Evolutionary conservation across 2,329 filamentous ascomycete species (phyloP).

Genomic region (Aureobasidium namibiae): DNA sequence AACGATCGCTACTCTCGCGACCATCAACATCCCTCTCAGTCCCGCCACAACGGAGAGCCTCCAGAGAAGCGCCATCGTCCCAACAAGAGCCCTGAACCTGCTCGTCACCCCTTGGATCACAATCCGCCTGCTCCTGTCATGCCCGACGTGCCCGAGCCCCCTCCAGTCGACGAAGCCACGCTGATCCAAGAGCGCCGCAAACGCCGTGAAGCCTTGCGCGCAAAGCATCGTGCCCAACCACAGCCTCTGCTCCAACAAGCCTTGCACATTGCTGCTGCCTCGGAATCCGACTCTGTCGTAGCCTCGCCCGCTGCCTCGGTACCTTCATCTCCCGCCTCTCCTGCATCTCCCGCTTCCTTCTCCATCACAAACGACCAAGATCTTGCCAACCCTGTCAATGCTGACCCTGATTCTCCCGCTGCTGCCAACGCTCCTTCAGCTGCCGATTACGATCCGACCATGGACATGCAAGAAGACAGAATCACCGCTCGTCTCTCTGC

Average conservation of each 20-base stretch:
- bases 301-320: slow-evolving; percentile 45
- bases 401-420: slow-evolving; percentile 25
- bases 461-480: slow-evolving; percentile 80
- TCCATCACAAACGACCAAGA: slow-evolving; percentile 33
- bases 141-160: slow-evolving; percentile 39
- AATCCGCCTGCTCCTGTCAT: slow-evolving; percentile 31
- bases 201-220: slow-evolving; percentile 74
- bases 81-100: slow-evolving; percentile 15
- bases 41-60: background rate
- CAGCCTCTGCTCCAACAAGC: slow-evolving; percentile 15
- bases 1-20: slow-evolving; percentile 33
- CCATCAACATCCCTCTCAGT: background rate
- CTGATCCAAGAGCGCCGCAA: slow-evolving; percentile 79
- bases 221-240: slow-evolving; percentile 62
- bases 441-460: slow-evolving; percentile 82
- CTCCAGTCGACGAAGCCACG: slow-evolving; percentile 61
- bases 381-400: slow-evolving; percentile 26
- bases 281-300: background rate
- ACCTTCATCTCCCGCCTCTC: slow-evolving; percentile 26
- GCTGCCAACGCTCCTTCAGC: slow-evolving; percentile 75
- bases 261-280: background rate
- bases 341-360: slow-evolving; percentile 33
- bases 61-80: slow-evolving; percentile 12
- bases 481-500: slow-evolving; percentile 19
- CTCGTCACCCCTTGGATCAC: background rate